Base-by-base conservation (phyloP, 2,329 filamentous ascomycete genomes). In the Pseudogymnoascus sp. region DNA sequence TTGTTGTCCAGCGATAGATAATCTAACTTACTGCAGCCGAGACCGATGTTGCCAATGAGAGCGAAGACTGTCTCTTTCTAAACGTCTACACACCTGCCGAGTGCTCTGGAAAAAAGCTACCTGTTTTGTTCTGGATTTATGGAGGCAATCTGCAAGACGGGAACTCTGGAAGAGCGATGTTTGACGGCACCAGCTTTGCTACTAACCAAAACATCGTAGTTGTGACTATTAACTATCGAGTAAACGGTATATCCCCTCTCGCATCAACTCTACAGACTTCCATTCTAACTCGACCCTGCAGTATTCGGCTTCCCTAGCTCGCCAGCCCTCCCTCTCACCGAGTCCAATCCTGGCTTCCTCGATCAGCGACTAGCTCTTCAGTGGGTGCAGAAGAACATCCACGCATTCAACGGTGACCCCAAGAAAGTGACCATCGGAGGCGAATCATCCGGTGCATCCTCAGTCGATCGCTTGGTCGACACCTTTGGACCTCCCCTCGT, bases 371-470 rank as follows among this genome's bases (percentile, higher is more conserved):
- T 78, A 1, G 78, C 80, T 2, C 70, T 86, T 2, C 69, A 78
- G 65, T 86, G 84, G 76, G 78, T 85, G 0, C 78, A 82, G 49
- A 76, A 74, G 14, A 72, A 85, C 64, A 82, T 85, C 63, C 67
- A 72, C 3, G 70, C 75, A 1, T 85, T 86, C 63, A 82, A 83
- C 0, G 82, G 83, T 6, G 77, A 85, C 56, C 75, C 77, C 0
- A 66, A 70, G 1, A 76, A 79, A 9, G 79, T 86, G 1, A 83
- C 81, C 0, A 77, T 85, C n/a, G 79, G 79, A 65, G 83, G 84
- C 0, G 80, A 83, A 65, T 81, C 78, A 9, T 82, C 83, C 0
- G 83, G 84, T 1, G 83, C 75, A 1, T 80, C 40, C 42, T 37
- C 43, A 23, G 49, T 42, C 23, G 34, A 65, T 18, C 53, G 59